Conservation (phyloP, 257 asterid species). For the Forsythia viridissima region DNA sequence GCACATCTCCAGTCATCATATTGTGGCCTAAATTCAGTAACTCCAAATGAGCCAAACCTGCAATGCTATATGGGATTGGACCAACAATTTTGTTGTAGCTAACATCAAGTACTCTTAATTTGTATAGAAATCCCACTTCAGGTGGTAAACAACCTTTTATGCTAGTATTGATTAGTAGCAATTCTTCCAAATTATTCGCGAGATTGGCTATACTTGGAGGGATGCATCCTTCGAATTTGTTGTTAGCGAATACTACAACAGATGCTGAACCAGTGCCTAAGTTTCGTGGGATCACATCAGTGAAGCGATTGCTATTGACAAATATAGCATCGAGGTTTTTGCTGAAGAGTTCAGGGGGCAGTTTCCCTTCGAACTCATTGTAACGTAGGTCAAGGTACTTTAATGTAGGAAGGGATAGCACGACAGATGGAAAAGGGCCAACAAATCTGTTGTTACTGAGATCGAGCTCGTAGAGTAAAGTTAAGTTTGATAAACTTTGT, state of each 20-base stretch:
- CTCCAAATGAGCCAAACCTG: conserved; percentile 61
- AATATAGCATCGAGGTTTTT: conserved; percentile 59
- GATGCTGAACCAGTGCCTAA: conserved; percentile 54
- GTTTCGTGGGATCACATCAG: conserved; percentile 48
- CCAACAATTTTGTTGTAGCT: conserved; percentile 61
- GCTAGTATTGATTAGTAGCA: conserved; percentile 57
- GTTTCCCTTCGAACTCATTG: conserved; percentile 73
- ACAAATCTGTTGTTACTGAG: conserved; percentile 74
- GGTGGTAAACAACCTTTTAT: conserved; percentile 64
- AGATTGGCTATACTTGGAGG: conserved; percentile 58
- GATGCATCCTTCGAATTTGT: conserved; percentile 57
- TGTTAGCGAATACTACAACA: conserved; percentile 71
- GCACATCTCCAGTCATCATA: conserved; percentile 56
- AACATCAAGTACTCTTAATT: conserved; percentile 56
- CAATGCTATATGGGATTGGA: conserved; percentile 55
- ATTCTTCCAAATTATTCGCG: conserved; percentile 60
- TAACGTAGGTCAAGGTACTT: conserved; percentile 60
- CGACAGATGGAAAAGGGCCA: conserved; percentile 66
- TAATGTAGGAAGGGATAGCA: conserved; percentile 57
- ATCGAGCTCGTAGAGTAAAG: conserved; percentile 65
- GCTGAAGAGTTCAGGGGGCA: conserved; percentile 59
- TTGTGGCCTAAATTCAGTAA: conserved; percentile 61
- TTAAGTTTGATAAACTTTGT: conserved; percentile 42
- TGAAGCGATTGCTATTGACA: conserved; percentile 54
- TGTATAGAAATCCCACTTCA: conserved; percentile 67